Base-by-base conservation (phyloP, 2,329 filamentous ascomycete species). In the Sarocladium strictum region DNA sequence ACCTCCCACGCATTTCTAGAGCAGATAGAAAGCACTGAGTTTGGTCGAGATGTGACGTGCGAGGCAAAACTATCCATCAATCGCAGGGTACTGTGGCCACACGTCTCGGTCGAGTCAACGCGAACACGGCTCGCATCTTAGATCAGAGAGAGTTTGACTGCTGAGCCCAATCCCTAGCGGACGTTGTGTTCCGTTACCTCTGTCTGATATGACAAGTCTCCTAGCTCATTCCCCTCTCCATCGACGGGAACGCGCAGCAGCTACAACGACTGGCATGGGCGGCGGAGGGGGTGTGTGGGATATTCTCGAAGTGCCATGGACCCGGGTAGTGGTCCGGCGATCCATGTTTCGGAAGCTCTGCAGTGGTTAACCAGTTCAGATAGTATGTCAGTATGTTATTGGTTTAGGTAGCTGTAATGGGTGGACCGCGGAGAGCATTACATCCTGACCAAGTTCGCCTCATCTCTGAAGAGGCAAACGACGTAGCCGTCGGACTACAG, bases 161-260 rank as follows among this genome's bases (percentile, higher is more conserved):
- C 35, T 35, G 47, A 51, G 29, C 33, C 10, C 27, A 12, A 4
- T 35, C 5, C 6, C 26, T n/a, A 35, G 3, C 9, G 47, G 26
- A 51, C n/a, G 47, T 51, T 24, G 47, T 51, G 47, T 51, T 29
- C 3, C 47, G 47, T 35, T 51, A 35, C 47, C 27, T 35, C 29
- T 51, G 47, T 51, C 11, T 17, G 26, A 51, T 35, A 35, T 51
- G 47, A 51, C 47, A 35, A 51, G 47, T 51, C 15, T 32, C 17
- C 29, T 35, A n/a, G 3, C 27, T n/a, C 17, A 26, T 27, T 23
- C 21, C 43, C 43, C 24, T 21, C 19, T 51, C 27, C 27, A 51
- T 51, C 11, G 14, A 23, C 47, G 47, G 47, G n/a, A 51, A 11
- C 27, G n/a, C 19, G 27, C 47, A 51, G 47, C 35, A 35, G 26